Base-by-base conservation (phyloP, 108 stramenopile species). In the Aurantiochytrium sp. region DNA sequence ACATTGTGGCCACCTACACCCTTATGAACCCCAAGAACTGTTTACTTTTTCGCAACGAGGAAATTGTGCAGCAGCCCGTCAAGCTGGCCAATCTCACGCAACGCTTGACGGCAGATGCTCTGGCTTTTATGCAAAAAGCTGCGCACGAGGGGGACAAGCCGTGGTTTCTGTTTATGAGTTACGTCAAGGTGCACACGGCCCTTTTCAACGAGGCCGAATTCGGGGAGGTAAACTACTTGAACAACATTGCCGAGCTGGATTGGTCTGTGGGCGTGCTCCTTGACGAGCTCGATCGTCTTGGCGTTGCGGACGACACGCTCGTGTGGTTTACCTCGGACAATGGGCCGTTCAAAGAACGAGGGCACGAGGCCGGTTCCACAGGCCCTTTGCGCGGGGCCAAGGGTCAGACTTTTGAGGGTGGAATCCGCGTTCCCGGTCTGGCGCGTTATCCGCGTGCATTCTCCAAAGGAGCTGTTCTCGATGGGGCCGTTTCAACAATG, bases 341-440 rank as follows among this genome's bases (percentile, higher is more conserved):
- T 23, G 76, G 76, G n/a, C 76, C 76, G 10, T 83, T 83, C 23
- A 53, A 47, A 4, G 76, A 83, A 35, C 49, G 51, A 6, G 76
- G 76, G 10, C 51, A 83, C 28, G 76, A 83, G 49, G 76, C 19
- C 28, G 76, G 76, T 12, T 53, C 45, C 19, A 21, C 76, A 12
- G 76, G 76, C 1, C 49, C 49, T 23, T 45, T 83, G 45, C 45
- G 51, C 25, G 76, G 76, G 6, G 45, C 76, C 10, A 83, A 83
- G 76, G 76, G 76, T 6, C 76, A 83, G 51, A 83, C 76, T n/a
- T 83, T 53, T 35, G 76, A 83, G 51, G 76, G 76, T 35, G 76
- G 76, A 6, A 83, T 83, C n/a, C 76, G 76, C 76, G 28, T 83
- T 12, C 76, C 76, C 23, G 76, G 49, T 6, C n/a, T 83, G 76